These are phyloP conservation scores for Rasamsonia emersonii DNA, from an alignment of 2,329 filamentous ascomycete species.

Conservation along the genomic window DNA sequence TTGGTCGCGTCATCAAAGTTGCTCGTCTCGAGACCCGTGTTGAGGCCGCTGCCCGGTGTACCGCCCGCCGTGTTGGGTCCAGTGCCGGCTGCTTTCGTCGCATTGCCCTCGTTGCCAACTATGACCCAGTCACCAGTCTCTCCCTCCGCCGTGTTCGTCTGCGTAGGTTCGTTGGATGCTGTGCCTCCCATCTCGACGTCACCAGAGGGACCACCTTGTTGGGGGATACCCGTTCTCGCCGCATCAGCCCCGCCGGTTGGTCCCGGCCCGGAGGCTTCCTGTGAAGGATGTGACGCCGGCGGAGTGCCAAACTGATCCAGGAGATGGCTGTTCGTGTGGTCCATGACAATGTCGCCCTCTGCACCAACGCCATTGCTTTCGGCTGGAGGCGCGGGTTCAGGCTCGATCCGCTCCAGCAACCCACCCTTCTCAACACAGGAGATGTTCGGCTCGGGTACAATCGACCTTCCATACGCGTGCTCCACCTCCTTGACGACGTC, in stretches of 20 bases:
- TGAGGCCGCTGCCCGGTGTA: conserved; percentile 14
- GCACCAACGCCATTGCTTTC: conserved; percentile 23
- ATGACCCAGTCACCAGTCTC: conserved; percentile 66
- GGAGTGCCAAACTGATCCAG: conserved; percentile 28
- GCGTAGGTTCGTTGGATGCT: conserved; percentile 38
- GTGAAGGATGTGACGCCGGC: conserved; percentile 7
- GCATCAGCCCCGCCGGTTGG: conserved; percentile 8
- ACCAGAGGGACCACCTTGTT: conserved; percentile 20
- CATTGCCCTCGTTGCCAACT: conserved; percentile 53
- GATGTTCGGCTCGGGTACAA: conserved; percentile 56
- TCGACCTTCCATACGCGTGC: conserved; percentile 56
- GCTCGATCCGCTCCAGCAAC: conserved; percentile 48
- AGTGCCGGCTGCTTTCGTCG: conserved; percentile 1
- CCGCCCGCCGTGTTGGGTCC: conserved; percentile 13
- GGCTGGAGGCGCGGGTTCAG: conserved; percentile 17
- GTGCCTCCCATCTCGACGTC: conserved; percentile 47
- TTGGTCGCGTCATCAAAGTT: conserved; percentile 36
- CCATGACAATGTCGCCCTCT: conserved; percentile 28
- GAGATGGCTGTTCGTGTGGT: conserved; percentile 20
- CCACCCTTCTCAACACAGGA: conserved; percentile 71
- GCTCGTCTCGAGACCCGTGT: conserved; percentile 24
- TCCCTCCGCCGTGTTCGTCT: conserved; percentile 31
- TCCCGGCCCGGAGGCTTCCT: conserved; percentile 20
- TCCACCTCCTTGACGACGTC: conserved; percentile 71
- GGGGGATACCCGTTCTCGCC: conserved; percentile 6